phyloP scores from a whole-genome alignment of 1,284 basidiomycete genomes.

The Hemileia vastatrix region DNA sequence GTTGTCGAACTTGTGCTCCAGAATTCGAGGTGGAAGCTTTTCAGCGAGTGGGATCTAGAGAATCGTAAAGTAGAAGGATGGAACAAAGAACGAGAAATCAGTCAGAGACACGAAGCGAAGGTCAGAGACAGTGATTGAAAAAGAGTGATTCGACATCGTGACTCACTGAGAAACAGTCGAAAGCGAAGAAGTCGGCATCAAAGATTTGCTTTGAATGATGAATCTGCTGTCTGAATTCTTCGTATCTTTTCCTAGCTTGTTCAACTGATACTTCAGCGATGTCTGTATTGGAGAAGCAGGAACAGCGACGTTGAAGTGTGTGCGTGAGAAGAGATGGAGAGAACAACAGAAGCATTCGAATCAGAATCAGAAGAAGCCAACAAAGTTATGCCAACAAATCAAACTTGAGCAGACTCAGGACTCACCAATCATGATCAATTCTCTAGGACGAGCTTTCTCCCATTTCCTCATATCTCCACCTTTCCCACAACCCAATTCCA shows the following conservation, averaged over 20 bases:
- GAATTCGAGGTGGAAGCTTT: conserved; percentile 57
- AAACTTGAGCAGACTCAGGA: background rate
- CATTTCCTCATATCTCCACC: conserved; percentile 96
- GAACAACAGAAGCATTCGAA: no score
- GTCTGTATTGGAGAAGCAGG: no score
- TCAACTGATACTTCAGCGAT: conserved; percentile 80
- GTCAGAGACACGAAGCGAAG: no score
- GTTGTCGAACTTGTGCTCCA: conserved; percentile 66
- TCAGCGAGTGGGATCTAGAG: conserved; percentile 59
- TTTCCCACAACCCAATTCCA: conserved; percentile 96
- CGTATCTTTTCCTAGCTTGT: conserved; percentile 67
- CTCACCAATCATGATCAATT: conserved; percentile 59
- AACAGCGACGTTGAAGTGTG: no score
- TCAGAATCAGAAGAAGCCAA: no score
- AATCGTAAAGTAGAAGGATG: no score
- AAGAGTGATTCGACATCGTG: background rate
- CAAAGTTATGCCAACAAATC: no score
- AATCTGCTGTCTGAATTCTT: no score
- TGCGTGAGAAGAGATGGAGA: no score
- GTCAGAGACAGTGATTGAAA: background rate
- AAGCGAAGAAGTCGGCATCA: conserved; percentile 71
- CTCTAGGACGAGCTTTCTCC: conserved; percentile 71
- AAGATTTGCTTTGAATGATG: conserved; percentile 51
- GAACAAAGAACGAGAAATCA: no score
- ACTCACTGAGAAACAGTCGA: conserved; percentile 72